Evolutionary conservation across 108 stramenopile genomes (phyloP).

Genomic region (Aurantiochytrium sp.): DNA sequence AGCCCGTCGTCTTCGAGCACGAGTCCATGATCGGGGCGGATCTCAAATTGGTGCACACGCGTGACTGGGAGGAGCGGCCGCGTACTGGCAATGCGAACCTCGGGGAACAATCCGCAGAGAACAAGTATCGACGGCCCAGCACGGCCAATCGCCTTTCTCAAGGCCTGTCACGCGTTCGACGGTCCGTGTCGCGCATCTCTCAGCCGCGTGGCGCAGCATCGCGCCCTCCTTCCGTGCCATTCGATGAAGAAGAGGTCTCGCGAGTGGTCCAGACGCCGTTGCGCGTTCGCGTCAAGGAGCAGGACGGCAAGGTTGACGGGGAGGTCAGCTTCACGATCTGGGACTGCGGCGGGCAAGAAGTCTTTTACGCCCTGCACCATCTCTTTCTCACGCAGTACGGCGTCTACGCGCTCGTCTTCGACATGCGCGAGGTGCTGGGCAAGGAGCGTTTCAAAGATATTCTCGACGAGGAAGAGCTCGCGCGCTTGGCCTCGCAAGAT

Average conservation of each 20-base stretch:
- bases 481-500: neutral
- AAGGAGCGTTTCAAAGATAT: neutral
- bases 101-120: no score
- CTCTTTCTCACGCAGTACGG: neutral
- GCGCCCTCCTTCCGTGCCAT: no score
- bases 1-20: neutral
- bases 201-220: no score
- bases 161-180: no score
- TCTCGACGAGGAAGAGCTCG: neutral
- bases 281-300: no score
- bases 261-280: no score
- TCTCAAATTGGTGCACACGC: neutral
- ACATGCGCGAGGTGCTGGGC: neutral
- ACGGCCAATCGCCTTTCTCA: no score
- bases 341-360: neutral
- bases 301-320: no score
- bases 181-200: no score
- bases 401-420: neutral
- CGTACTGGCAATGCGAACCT: neutral
- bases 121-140: no score
- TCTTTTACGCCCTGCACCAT: neutral
- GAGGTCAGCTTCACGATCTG: neutral
- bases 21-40: neutral
- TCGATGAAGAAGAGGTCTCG: no score
- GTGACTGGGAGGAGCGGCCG: neutral